These are phyloP conservation scores for Cyathus striatus DNA, from an alignment of 768 basidiomycete genomes.

Conservation along the genomic window DNA sequence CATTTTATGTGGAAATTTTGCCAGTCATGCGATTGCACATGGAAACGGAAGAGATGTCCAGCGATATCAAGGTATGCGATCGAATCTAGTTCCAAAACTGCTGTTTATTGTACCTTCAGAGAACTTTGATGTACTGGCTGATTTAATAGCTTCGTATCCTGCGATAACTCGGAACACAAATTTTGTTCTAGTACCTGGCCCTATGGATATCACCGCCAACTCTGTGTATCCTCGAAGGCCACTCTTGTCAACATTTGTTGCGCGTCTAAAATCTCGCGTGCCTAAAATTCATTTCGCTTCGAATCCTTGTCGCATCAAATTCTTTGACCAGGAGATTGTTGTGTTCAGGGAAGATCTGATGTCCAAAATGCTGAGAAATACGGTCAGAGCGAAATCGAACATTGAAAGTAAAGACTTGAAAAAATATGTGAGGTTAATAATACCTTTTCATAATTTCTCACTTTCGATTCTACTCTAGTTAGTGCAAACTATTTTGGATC, in stretches of 20 bases:
- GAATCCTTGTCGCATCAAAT: constrained; percentile 93
- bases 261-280: constrained; percentile 64
- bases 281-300: constrained; percentile 80
- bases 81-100: not conserved
- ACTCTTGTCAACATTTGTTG: constrained; percentile 69
- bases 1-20: constrained; percentile 94
- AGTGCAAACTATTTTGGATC: constrained; percentile 95
- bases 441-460: not conserved
- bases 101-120: constrained; percentile 39
- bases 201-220: constrained; percentile 82
- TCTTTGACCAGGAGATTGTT: constrained; percentile 94
- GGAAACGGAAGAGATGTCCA: constrained; percentile 77
- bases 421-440: constrained; percentile 62
- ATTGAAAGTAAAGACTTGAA: constrained; percentile 77
- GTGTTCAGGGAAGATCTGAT: constrained; percentile 91
- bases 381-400: constrained; percentile 83
- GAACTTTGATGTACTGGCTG: constrained; percentile 82
- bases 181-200: constrained; percentile 94
- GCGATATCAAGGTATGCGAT: constrained; percentile 70
- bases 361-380: constrained; percentile 89
- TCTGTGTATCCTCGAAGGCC: constrained; percentile 77
- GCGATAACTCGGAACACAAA: constrained; percentile 73
- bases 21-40: constrained; percentile 72
- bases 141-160: constrained; percentile 80
- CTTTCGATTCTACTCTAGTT: constrained; percentile 45